Evolutionary conservation across 2,329 filamentous ascomycete species (phyloP).

Genomic region (Graphiopsis chlorocephala): DNA sequence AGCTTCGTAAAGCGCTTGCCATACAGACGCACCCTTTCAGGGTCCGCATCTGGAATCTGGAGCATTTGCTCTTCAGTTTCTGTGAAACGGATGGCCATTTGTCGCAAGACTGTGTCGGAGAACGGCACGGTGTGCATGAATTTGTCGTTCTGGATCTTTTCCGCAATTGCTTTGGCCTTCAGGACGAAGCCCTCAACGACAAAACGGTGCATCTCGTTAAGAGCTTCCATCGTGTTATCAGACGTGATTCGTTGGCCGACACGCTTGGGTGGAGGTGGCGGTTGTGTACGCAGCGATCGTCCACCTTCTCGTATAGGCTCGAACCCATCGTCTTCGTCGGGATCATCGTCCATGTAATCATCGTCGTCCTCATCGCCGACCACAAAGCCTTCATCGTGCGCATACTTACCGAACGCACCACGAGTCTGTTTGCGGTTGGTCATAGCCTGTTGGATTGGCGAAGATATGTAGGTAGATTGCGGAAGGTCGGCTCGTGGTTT

Average conservation of each 20-base stretch:
- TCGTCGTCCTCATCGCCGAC: slow-evolving; percentile 42
- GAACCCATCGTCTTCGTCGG: slow-evolving; percentile 47
- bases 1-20: slow-evolving; percentile 61
- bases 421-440: slow-evolving; percentile 26
- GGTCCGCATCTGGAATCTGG: slow-evolving; percentile 61
- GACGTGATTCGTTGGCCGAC: slow-evolving; percentile 59
- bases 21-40: slow-evolving; percentile 60
- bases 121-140: slow-evolving; percentile 60
- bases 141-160: slow-evolving; percentile 59
- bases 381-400: slow-evolving; percentile 38
- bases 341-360: slow-evolving; percentile 35
- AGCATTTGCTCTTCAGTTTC: slow-evolving; percentile 60
- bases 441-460: slow-evolving; percentile 53
- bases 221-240: slow-evolving; percentile 52
- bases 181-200: slow-evolving; percentile 64
- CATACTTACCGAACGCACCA: slow-evolving; percentile 34
- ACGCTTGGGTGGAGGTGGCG: slow-evolving; percentile 26
- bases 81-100: slow-evolving; percentile 72
- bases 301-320: slow-evolving; percentile 43
- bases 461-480: slow-evolving; percentile 66
- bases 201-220: slow-evolving; percentile 61
- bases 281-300: slow-evolving; percentile 18
- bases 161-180: slow-evolving; percentile 60
- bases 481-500: slow-evolving; percentile 30
- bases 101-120: slow-evolving; percentile 64